Evolutionary conservation across 2,329 filamentous ascomycete species (phyloP).

Genomic region (Xylaria sp.): DNA sequence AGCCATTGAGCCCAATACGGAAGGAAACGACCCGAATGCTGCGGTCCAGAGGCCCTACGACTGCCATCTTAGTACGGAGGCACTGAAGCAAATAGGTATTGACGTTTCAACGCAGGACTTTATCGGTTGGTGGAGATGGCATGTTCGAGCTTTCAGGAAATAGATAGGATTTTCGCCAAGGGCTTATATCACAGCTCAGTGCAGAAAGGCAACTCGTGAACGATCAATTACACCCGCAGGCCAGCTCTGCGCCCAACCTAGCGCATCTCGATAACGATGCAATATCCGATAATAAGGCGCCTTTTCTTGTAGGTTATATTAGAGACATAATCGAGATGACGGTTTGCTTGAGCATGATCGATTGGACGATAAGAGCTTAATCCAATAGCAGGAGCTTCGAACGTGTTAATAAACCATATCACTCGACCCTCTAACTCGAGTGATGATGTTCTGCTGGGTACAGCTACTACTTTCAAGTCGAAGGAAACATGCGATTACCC

Average conservation of each 20-base stretch:
- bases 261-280: background rate
- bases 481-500: too few relatives aligned
- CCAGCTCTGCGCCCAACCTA: background rate
- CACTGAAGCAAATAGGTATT: slow-evolving; percentile 77
- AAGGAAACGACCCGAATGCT: slow-evolving; percentile 77
- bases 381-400: background rate
- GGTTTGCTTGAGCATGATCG: background rate
- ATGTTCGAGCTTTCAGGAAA: slow-evolving; percentile 69
- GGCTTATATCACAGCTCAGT: background rate
- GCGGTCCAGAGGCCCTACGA: slow-evolving; percentile 85
- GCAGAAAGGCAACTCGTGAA: background rate
- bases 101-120: slow-evolving; percentile 81
- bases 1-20: slow-evolving; percentile 74
- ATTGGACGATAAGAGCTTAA: background rate
- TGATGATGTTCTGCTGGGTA: background rate
- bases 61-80: slow-evolving; percentile 84
- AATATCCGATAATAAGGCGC: background rate
- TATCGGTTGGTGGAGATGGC: slow-evolving; percentile 80
- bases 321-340: background rate
- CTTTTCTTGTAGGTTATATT: background rate
- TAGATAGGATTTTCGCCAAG: slow-evolving; percentile 42
- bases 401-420: background rate
- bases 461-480: background rate
- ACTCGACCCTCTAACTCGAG: background rate
- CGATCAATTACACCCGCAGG: background rate